Base-by-base conservation (phyloP, 495 filamentous ascomycete genomes). In the Penicillium pancosmium region DNA sequence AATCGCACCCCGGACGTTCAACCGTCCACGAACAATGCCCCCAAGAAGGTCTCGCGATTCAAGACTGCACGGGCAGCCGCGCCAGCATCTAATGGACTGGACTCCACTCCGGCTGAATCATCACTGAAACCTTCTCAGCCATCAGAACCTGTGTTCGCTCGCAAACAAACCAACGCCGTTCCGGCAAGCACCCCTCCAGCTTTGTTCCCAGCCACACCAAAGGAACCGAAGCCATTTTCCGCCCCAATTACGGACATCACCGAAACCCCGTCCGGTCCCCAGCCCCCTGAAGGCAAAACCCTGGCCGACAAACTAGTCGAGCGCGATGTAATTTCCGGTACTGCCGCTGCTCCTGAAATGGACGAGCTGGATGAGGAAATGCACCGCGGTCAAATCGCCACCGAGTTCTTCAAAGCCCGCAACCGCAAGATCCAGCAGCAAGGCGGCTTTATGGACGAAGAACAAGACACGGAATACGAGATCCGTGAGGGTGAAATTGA, bases 381-480 rank as follows among this genome's bases (percentile, higher is more conserved):
- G 3, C 77, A 93, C 41, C 82, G 88, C 43, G 85, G 90, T 57
- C 87, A 96, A 68, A 88, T 95, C 8, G 85, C 88, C 25, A 82
- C 82, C 46, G 90, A 96, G 67, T 96, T 93, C 68, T 85, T 93
- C 70, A 83, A 82, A 34, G 79, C 88, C 73, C 86, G 93, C 5
- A 95, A 92, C 66, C 79, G 80, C 55, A 86, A 93, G 77, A 90
- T 96, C 57, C 81, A 90, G 62, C 79, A 84, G 59, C 85, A 95
- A 55, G 90, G 90, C 36, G 92, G 91, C 2, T 93, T 93, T 66
- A 64, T 83, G 66, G 76, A 81, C 34, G 72, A 73, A 4, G 76
- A 73, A 4, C 75, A 82, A 18, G 85, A 90, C 53, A 76, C 80
- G 7, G 80, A 82, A 47, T 79, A 82, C 16, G 76, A 86, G 5